phyloP scores from a whole-genome alignment of 441 rosid species.

The Omphalea diandra region DNA sequence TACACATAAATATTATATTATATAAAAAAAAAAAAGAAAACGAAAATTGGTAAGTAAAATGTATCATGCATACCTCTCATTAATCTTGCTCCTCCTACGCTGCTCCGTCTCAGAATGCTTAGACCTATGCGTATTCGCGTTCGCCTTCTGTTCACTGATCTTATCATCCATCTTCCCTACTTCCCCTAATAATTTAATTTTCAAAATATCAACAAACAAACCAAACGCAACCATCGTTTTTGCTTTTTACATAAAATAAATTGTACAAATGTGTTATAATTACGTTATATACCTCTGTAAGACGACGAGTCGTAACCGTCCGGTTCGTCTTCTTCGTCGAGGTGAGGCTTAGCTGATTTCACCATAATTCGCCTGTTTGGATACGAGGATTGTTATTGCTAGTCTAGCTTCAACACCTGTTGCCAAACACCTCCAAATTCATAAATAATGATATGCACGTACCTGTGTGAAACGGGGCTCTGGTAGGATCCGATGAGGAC shows the following conservation, averaged over 20 bases:
- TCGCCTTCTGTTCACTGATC: slow-evolving; percentile 59
- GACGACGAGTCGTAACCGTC: slow-evolving; percentile 50
- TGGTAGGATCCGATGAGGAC: slow-evolving; percentile 11
- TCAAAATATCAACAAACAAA: not conserved
- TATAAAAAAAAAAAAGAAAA: not conserved
- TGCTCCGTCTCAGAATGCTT: slow-evolving; percentile 99
- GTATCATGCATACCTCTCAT: slow-evolving; percentile 56
- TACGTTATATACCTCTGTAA: slow-evolving; percentile 35
- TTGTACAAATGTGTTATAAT: too few relatives aligned
- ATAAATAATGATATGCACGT: not conserved
- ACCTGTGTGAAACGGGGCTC: slow-evolving; percentile 25
- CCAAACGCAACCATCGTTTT: not conserved
- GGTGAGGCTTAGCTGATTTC: slow-evolving; percentile 40
- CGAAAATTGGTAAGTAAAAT: not conserved
- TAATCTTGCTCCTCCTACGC: slow-evolving; percentile 93
- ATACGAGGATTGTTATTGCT: not conserved
- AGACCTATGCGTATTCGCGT: slow-evolving; percentile 85
- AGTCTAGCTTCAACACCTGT: not conserved
- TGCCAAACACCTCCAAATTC: too few relatives aligned
- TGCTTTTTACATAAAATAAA: not conserved
- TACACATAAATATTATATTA: not conserved
- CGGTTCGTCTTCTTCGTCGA: slow-evolving; percentile 52
- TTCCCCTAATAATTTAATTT: slow-evolving; percentile 30
- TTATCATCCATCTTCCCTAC: slow-evolving; percentile 41
- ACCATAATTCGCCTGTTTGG: slow-evolving; percentile 32